Evolutionary conservation across 352 stramenopile genomes (phyloP).

Genomic region (Blastocystis sp.): DNA sequence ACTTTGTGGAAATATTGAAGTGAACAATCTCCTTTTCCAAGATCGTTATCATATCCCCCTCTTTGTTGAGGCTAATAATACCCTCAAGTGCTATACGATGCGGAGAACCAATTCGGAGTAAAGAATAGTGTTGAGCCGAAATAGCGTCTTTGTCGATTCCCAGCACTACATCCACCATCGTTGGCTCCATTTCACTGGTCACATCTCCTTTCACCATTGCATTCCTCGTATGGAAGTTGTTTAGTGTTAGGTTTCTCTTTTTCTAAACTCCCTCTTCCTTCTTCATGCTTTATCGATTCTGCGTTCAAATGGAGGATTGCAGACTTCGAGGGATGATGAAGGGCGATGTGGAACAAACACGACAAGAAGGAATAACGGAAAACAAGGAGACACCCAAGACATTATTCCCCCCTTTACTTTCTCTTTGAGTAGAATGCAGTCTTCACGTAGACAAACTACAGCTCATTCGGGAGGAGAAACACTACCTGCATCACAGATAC

Average conservation of each 20-base stretch:
- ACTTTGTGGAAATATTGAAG: not conserved
- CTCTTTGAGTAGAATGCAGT: constrained; percentile 28
- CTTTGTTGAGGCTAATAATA: not conserved
- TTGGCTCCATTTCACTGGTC: too few relatives aligned
- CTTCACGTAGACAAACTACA: constrained; percentile 48
- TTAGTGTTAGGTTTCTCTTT: too few relatives aligned
- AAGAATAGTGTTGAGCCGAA: not conserved
- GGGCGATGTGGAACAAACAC: not conserved
- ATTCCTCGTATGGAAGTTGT: too few relatives aligned
- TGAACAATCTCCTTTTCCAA: too few relatives aligned
- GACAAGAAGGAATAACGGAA: not conserved
- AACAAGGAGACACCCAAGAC: constrained; percentile 25
- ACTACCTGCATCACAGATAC: not conserved
- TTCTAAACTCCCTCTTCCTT: too few relatives aligned
- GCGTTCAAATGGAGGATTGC: too few relatives aligned
- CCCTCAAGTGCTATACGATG: not conserved
- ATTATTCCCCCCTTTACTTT: constrained; percentile 15
- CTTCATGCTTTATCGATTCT: too few relatives aligned
- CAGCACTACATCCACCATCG: too few relatives aligned
- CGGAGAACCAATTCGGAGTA: not conserved
- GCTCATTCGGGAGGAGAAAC: not conserved
- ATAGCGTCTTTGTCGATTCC: too few relatives aligned
- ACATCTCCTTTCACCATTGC: too few relatives aligned
- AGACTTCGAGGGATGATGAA: too few relatives aligned
- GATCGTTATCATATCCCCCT: too few relatives aligned